Evolutionary conservation across 202 grass and related monocot genomes (phyloP), one percentile per base, ranked within the genome.

Genomic region (Eragrostis tef): DNA sequence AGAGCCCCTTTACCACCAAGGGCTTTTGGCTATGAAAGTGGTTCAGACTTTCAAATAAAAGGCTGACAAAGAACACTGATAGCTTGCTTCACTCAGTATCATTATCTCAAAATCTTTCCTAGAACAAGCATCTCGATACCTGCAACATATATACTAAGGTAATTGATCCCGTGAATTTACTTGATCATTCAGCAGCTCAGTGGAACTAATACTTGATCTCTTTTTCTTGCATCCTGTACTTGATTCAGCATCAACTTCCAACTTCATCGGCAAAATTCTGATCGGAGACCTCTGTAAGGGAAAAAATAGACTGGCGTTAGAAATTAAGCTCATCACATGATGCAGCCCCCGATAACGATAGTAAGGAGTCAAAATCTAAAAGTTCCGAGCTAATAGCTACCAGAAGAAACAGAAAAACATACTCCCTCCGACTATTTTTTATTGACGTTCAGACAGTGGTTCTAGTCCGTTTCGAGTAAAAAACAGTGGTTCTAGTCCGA

Each of bases 211-310:
- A 11, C 83, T 88, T 48, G 78, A 64, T 86, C 74, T 86, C 59
- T 78, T 94, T 80, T 68, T 83, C 70, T 87, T 89, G 51, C 46
- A 73, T 58, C 69, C 47, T 86, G 50, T 75, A 64, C 71, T 74
- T 61, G 85, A 88, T 80, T 90, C 86, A 48, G 64, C 79, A 57
- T 68, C 84, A 29, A 84, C 46, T 81, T 89, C 89, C 5, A 21
- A 73, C 75, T 86, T 78, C 81, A 7, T 92, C 84, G 49, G 45
- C 64, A 71, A 94, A 94, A 80, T 94, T 94, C 82, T 94, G 92
- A 88, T 84, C 92, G 60, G 87, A 94, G 19, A 90, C 84, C 85
- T 94, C 92, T 94, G 84, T 2, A 65, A 45, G 75, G 19, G 61
- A 14, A 16, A 51, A 56, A 53, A 11, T 85, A 58, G 29, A 58